phyloP scores from a whole-genome alignment of 2,329 filamentous ascomycete species.

The Phoma sp. region DNA sequence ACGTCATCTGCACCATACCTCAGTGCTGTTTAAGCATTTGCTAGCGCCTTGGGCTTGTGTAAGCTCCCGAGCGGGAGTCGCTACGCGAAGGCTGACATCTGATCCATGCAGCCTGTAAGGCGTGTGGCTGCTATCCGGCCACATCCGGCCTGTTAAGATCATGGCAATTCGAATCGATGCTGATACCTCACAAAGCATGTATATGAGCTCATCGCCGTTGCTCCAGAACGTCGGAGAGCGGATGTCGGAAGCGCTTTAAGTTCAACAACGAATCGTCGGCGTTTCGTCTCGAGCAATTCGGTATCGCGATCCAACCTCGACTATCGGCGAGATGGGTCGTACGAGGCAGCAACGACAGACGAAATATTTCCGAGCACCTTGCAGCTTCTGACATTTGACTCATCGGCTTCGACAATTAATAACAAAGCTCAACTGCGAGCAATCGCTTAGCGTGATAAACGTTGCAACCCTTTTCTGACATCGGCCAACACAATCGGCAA shows the following conservation, averaged over 20 bases:
- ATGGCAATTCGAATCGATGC: conserved; percentile 5
- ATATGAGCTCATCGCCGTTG: neutral
- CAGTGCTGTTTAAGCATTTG: conserved; percentile 32
- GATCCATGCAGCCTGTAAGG: conserved; percentile 13
- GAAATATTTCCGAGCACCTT: conserved; percentile 10
- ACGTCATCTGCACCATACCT: conserved; percentile 30
- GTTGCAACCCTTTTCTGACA: conserved; percentile 9
- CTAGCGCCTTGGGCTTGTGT: conserved; percentile 22
- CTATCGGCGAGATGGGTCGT: conserved; percentile 3
- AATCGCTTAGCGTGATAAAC: conserved; percentile 10
- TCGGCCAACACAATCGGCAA: conserved; percentile 7
- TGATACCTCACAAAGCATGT: neutral
- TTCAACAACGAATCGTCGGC: neutral
- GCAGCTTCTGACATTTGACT: conserved; percentile 21
- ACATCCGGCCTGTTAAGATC: conserved; percentile 28
- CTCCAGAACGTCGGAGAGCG: neutral
- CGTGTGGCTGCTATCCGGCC: conserved; percentile 24
- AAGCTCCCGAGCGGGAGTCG: conserved; percentile 22
- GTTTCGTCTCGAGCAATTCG: neutral
- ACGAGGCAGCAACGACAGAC: conserved; percentile 12
- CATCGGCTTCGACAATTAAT: conserved; percentile 14
- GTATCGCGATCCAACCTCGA: neutral
- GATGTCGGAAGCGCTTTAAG: neutral
- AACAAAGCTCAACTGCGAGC: neutral
- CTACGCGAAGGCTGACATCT: conserved; percentile 14